Percentiles rank a stretch among this genome's conserved stretches.
Evolutionary conservation across 2,329 filamentous ascomycete genomes (phyloP).

Genomic region (Lizonia empirigonia): DNA sequence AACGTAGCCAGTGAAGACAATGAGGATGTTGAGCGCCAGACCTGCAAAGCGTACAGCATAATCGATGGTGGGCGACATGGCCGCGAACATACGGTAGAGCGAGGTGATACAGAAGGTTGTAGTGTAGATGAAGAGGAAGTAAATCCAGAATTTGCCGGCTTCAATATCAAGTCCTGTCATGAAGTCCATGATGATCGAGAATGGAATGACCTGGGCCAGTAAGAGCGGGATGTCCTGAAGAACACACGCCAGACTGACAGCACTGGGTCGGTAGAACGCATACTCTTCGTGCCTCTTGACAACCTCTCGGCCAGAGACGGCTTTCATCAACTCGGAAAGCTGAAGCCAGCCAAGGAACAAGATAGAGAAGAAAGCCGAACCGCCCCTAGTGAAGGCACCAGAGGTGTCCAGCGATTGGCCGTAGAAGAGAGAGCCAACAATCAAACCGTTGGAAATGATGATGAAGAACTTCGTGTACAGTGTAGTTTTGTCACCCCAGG

Average conservation of each 20-base stretch:
- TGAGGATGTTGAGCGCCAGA: slow-evolving; percentile 65
- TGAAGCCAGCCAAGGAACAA: slow-evolving; percentile 73
- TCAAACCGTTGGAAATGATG: slow-evolving; percentile 73
- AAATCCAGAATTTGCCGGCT: slow-evolving; percentile 69
- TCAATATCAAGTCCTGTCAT: slow-evolving; percentile 64
- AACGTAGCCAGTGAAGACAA: slow-evolving; percentile 71
- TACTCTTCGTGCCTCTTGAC: slow-evolving; percentile 71
- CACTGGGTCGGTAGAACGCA: slow-evolving; percentile 72
- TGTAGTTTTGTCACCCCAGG: slow-evolving; percentile 74
- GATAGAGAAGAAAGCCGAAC: slow-evolving; percentile 69
- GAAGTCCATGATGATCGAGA: slow-evolving; percentile 69
- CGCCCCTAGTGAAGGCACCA: slow-evolving; percentile 68
- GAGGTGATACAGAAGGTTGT: slow-evolving; percentile 67
- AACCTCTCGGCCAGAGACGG: slow-evolving; percentile 72
- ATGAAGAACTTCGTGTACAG: slow-evolving; percentile 78
- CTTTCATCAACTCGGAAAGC: slow-evolving; percentile 77
- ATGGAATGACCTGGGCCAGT: slow-evolving; percentile 63
- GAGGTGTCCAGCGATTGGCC: slow-evolving; percentile 64
- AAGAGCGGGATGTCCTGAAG: slow-evolving; percentile 68
- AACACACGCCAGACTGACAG: slow-evolving; percentile 66
- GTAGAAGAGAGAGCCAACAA: slow-evolving; percentile 81
- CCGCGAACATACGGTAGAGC: slow-evolving; percentile 70
- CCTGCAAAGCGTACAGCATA: slow-evolving; percentile 70
- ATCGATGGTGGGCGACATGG: slow-evolving; percentile 67
- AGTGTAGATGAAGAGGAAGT: slow-evolving; percentile 67